Conservation (phyloP, 306 rosid genomes). For the Boehmeria nivea region DNA sequence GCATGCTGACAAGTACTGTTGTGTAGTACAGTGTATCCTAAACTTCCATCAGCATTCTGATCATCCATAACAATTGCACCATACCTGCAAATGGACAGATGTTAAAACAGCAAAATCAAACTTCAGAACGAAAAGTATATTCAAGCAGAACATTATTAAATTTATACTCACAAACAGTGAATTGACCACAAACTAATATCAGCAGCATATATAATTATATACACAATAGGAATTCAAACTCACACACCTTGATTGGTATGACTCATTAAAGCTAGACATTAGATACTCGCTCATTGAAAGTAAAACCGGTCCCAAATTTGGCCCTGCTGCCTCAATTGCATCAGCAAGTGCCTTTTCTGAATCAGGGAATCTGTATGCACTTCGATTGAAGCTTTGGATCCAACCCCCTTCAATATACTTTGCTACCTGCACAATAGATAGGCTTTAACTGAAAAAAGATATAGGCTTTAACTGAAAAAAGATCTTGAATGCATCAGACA, state of each 20-base stretch:
- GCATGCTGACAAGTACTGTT: slow-evolving; percentile 92
- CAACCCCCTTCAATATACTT: slow-evolving; percentile 68
- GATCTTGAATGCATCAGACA: slow-evolving; percentile 9
- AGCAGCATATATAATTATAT: no score
- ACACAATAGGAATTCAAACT: no score
- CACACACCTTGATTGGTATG: slow-evolving; percentile 88
- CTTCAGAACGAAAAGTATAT: neutral
- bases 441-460: slow-evolving; percentile 10
- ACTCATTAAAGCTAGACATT: slow-evolving; percentile 96
- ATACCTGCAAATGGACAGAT: slow-evolving; percentile 51
- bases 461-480: no score
- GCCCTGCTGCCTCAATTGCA: slow-evolving; percentile 88
- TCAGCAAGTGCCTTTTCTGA: slow-evolving; percentile 61
- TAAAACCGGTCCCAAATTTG: slow-evolving; percentile 73
- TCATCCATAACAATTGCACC: slow-evolving; percentile 92
- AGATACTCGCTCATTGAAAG: slow-evolving; percentile 88
- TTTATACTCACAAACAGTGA: no score
- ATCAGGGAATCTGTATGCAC: slow-evolving; percentile 66
- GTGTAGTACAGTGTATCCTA: slow-evolving; percentile 92
- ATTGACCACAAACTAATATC: no score
- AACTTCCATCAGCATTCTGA: slow-evolving; percentile 66
- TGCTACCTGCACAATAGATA: slow-evolving; percentile 55
- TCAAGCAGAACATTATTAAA: no score
- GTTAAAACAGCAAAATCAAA: slow-evolving; percentile 7
- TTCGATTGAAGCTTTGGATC: slow-evolving; percentile 60